Evolutionary conservation across 2,329 filamentous ascomycete genomes (phyloP).

Genomic region (Penicillium expansum): DNA sequence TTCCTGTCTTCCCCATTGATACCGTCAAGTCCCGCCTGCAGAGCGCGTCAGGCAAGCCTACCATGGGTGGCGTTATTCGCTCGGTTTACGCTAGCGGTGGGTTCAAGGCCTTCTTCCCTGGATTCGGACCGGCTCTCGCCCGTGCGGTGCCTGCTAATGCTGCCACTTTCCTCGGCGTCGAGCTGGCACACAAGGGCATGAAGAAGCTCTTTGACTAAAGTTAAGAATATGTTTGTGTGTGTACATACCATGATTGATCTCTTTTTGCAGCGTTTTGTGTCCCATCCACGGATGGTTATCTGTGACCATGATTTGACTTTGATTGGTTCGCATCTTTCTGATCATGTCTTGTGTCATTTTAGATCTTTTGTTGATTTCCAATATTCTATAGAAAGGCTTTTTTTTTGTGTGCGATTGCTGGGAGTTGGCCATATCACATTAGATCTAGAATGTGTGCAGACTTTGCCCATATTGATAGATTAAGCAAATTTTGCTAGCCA

Average conservation of each 20-base stretch:
- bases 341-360: not conserved
- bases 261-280: slow-evolving; percentile 17
- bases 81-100: slow-evolving; percentile 83
- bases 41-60: slow-evolving; percentile 81
- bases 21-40: slow-evolving; percentile 94
- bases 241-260: slow-evolving; percentile 8
- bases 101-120: slow-evolving; percentile 91
- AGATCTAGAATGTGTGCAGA: not conserved
- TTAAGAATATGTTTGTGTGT: not conserved
- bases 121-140: slow-evolving; percentile 86
- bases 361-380: not conserved
- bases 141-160: slow-evolving; percentile 95
- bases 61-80: slow-evolving; percentile 73
- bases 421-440: not conserved
- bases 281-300: slow-evolving; percentile 16
- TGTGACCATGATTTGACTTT: slow-evolving; percentile 3
- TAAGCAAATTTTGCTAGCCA: not conserved
- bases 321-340: slow-evolving; percentile 1
- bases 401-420: not conserved
- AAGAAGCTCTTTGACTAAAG: slow-evolving; percentile 43
- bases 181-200: slow-evolving; percentile 52
- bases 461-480: not conserved
- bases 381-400: slow-evolving; percentile 5
- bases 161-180: slow-evolving; percentile 71
- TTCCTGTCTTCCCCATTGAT: slow-evolving; percentile 95